A percentile compares a stretch with the other conserved stretches of the same genome.
Evolutionary conservation across 2,329 filamentous ascomycete genomes (phyloP).

Genomic region (Colletotrichum incanum): DNA sequence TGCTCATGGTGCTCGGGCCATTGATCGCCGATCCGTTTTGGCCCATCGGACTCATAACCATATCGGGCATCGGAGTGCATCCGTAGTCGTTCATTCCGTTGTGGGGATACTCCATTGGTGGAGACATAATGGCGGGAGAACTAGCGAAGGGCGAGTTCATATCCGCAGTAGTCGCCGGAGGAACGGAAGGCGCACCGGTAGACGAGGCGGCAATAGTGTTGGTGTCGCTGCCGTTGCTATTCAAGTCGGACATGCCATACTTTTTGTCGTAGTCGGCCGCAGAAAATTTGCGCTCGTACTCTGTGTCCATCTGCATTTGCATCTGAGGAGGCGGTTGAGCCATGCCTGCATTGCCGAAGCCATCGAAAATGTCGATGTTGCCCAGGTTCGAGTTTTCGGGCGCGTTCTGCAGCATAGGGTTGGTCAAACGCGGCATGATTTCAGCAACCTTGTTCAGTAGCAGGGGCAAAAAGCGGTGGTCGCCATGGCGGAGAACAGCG

Average conservation of each 20-base stretch:
- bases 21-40: conserved; percentile 49
- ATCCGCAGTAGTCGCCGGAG: conserved; percentile 51
- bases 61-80: conserved; percentile 65
- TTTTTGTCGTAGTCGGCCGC: conserved; percentile 61
- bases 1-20: conserved; percentile 47
- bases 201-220: conserved; percentile 51
- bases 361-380: conserved; percentile 76
- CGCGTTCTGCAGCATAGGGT: conserved; percentile 72
- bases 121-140: conserved; percentile 70
- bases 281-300: conserved; percentile 63
- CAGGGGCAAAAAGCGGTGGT: conserved; percentile 83
- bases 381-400: conserved; percentile 69
- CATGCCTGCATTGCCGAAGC: conserved; percentile 76
- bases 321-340: conserved; percentile 64
- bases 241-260: conserved; percentile 57
- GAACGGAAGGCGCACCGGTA: conserved; percentile 47
- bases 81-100: conserved; percentile 59
- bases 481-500: conserved; percentile 80
- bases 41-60: conserved; percentile 67
- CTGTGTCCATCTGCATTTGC: conserved; percentile 62
- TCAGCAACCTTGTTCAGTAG: conserved; percentile 84
- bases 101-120: conserved; percentile 64
- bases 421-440: conserved; percentile 74
- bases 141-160: conserved; percentile 67
- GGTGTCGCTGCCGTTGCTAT: conserved; percentile 54